Conservation (phyloP, 495 filamentous ascomycete genomes). For the Neurospora sp. region DNA sequence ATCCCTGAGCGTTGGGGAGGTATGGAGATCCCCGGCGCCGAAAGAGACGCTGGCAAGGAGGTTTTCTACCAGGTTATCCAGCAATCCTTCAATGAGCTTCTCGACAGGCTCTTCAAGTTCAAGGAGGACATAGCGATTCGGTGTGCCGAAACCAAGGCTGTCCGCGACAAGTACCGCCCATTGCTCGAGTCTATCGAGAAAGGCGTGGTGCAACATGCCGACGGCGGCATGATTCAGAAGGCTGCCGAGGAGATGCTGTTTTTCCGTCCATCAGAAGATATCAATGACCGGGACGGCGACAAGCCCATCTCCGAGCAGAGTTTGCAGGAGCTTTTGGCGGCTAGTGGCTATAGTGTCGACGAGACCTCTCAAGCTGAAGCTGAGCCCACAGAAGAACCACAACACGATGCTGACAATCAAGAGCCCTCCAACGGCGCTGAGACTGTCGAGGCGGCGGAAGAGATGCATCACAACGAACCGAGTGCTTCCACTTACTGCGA, state of each 20-base stretch:
- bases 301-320: slow-evolving; percentile 21
- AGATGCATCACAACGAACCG: not conserved
- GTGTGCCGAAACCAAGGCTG: slow-evolving; percentile 49
- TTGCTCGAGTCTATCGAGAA: slow-evolving; percentile 36
- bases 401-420: slow-evolving; percentile 4
- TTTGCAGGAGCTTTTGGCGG: slow-evolving; percentile 39
- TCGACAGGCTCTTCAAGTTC: slow-evolving; percentile 72
- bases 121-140: slow-evolving; percentile 71
- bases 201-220: not conserved
- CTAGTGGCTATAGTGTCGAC: slow-evolving; percentile 39
- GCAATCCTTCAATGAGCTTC: slow-evolving; percentile 82
- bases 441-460: slow-evolving; percentile 11
- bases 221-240: not conserved
- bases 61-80: slow-evolving; percentile 84
- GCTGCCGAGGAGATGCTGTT: not conserved
- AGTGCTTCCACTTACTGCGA: slow-evolving; percentile 34
- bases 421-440: not conserved
- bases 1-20: slow-evolving; percentile 78
- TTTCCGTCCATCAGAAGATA: not conserved
- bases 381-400: not conserved
- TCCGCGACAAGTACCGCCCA: slow-evolving; percentile 46
- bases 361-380: not conserved
- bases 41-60: slow-evolving; percentile 76
- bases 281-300: slow-evolving; percentile 1
- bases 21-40: slow-evolving; percentile 70